Base-by-base conservation (phyloP, 768 basidiomycete species). In the Podaxis sp. region DNA sequence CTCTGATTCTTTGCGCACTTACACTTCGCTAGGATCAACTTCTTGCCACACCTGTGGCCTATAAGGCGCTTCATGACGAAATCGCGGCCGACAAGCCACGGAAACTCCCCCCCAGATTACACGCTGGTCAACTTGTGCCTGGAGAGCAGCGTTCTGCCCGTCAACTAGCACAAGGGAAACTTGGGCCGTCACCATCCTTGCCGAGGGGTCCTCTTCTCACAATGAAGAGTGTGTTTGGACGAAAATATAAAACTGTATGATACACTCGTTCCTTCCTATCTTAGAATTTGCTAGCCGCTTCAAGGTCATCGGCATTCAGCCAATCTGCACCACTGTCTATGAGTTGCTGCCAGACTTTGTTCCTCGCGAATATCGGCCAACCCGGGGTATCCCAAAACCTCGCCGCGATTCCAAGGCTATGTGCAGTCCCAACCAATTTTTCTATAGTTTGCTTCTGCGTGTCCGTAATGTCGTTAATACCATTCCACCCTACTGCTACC, bases 11-110 rank as follows among this genome's bases (percentile, higher is more conserved):
- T 58, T 61, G 61, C 46, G 27, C 51, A 16, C 62, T 27, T 57
- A 58, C 50, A 21, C 36, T 48, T 68, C 57, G 63, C 3, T 63
- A 91, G 90, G 88, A 90, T 63, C 81, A 82, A 37, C 71, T 91
- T 35, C 68, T 92, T 50, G 90, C 90, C 1, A 80, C 81, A 52
- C 89, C 90, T 0, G 66, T 88, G 56, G 81, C 78, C 7, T 73
- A 78, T 62, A 77, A 76, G 68, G 67, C 77, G 61, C 65, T 80
- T 51, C 74, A 80, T 59, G 77, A 78, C 72, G 80, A 76, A 65
- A 73, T 68, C 66, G 76, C 74, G 66, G 73, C 70, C 65, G 76
- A 71, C 63, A 71, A 72, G 44, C 55, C 67, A 4, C 63, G 69
- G 28, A 69, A 62, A 32, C 68, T 64, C 58, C 59, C 72, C 10